Evolutionary conservation across 192 early-diverging fungal genomes (phyloP), one percentile per base, ranked within the genome.

Genomic region (Entophlyctis luteolus): DNA sequence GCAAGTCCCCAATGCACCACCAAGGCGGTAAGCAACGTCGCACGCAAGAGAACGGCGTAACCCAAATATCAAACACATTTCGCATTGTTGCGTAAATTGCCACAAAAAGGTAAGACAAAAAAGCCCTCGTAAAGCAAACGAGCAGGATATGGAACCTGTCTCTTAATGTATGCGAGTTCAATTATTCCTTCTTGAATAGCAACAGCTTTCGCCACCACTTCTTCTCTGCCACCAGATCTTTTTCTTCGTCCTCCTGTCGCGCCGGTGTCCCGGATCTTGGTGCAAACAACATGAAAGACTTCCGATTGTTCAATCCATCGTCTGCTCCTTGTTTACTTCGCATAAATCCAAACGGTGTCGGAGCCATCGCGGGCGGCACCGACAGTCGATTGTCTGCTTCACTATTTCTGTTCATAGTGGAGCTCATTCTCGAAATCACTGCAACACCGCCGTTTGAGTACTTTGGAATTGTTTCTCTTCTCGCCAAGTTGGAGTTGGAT

Each of bases 131-230:
- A n/a, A n/a, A n/a, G n/a, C n/a, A n/a, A n/a, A n/a, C n/a, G n/a
- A n/a, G n/a, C n/a, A n/a, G n/a, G n/a, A n/a, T n/a, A n/a, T n/a
- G n/a, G n/a, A n/a, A n/a, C n/a, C n/a, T n/a, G n/a, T n/a, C n/a
- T n/a, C n/a, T n/a, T n/a, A n/a, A n/a, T n/a, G n/a, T n/a, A n/a
- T n/a, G n/a, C n/a, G n/a, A n/a, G n/a, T n/a, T n/a, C n/a, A n/a
- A 54, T 23, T 54, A 48, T 33, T 37, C 14, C 22, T 34, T 32
- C 8, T 54, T 36, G 42, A 66, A 66, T 42, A n/a, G 10, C n/a
- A 42, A 12, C 31, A 66, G 48, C 52, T 55, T 66, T 37, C 55
- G 52, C 63, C 63, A 66, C 63, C 63, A 66, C 50, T 55, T 66
- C 35, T 59, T 38, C 35, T 65, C 62, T 23, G 6, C 62, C n/a